Percentiles rank a stretch among this genome's conserved stretches.
These are phyloP conservation scores for Taphrina wiesneri DNA, from an alignment of 1,139 yeast genomes.

Conservation along the genomic window DNA sequence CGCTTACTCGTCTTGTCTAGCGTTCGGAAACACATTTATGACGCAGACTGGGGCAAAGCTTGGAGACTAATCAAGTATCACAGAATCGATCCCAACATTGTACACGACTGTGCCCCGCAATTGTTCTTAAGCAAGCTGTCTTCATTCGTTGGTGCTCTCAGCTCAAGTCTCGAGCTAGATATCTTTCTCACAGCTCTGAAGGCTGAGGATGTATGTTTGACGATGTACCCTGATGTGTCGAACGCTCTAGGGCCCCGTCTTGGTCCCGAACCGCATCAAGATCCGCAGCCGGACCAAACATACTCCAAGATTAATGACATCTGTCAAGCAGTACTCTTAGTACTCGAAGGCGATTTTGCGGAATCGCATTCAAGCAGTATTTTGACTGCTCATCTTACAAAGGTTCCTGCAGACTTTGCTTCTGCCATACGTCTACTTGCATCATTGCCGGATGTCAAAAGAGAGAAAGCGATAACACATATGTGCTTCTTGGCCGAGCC, in stretches of 20 bases:
- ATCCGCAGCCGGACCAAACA: not conserved
- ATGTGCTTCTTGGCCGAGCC: conserved; percentile 90
- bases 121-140: conserved; percentile 65
- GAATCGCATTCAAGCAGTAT: conserved; percentile 70
- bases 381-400: conserved; percentile 89
- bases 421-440: conserved; percentile 67
- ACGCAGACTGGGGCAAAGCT: conserved; percentile 64
- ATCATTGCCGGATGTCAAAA: conserved; percentile 40
- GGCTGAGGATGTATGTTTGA: conserved; percentile 80
- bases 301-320: conserved; percentile 70
- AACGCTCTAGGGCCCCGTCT: not conserved
- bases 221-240: conserved; percentile 77
- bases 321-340: conserved; percentile 67
- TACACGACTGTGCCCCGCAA: conserved; percentile 82
- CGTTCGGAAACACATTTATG: conserved; percentile 68
- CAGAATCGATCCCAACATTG: conserved; percentile 83
- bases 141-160: conserved; percentile 69
- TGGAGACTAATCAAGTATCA: conserved; percentile 84
- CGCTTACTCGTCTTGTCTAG: conserved; percentile 86
- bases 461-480: conserved; percentile 65
- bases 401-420: conserved; percentile 78
- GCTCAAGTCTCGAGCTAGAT: conserved; percentile 73
- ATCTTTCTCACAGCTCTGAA: conserved; percentile 59
- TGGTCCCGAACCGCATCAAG: not conserved
- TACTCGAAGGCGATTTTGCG: conserved; percentile 56